Evolutionary conservation across 2,329 filamentous ascomycete genomes (phyloP), one percentile per base, ranked within the genome.

Genomic region (Neopestalotiopsis sp.): DNA sequence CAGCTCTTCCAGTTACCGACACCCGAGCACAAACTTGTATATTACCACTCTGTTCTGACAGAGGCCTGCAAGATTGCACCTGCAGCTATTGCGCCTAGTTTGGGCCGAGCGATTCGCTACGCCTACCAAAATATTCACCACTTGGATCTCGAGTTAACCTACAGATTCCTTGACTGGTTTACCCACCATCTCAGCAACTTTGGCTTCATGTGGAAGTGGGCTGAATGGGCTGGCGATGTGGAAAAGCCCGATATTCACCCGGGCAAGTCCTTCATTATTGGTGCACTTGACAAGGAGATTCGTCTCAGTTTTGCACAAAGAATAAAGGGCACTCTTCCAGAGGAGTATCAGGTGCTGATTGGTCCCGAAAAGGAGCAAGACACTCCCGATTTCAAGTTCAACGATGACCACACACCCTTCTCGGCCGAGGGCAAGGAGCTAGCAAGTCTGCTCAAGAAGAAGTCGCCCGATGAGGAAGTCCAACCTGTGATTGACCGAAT

Each of bases 131-230:
- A 92, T 78, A 85, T 93, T 10, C 91, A 94, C 69, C 88, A 87
- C 2, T 90, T 98, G 85, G 96, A 99, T 77, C 85, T 98, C 62
- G 95, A 98, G 81, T 84, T 99, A 58, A 88, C 86, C 68, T 92
- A 95, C 76, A 90, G 96, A 32, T 98, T 98, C 82, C 86, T 97
- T 78, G 95, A 98, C 79, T 99, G 96, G 96, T 99, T 99, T 78
- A 89, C 95, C 20, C 96, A 99, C 79, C 96, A 99, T 83, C 84
- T 99, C 73, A 98, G 95, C 83, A 99, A 99, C 83, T 99, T 99
- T 78, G 96, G 97, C 66, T 99, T 98, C 79, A 96, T 96, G 10
- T 99, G 96, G 96, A 98, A 98, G 82, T 99, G 96, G 96, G 91
- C 92, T 17, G 96, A 99, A 82, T 99, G 96, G 96, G 88, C 93